Evolutionary conservation across 2,329 filamentous ascomycete genomes (phyloP), one percentile per base, ranked within the genome.

Genomic region (Helicocarpus griseus): DNA sequence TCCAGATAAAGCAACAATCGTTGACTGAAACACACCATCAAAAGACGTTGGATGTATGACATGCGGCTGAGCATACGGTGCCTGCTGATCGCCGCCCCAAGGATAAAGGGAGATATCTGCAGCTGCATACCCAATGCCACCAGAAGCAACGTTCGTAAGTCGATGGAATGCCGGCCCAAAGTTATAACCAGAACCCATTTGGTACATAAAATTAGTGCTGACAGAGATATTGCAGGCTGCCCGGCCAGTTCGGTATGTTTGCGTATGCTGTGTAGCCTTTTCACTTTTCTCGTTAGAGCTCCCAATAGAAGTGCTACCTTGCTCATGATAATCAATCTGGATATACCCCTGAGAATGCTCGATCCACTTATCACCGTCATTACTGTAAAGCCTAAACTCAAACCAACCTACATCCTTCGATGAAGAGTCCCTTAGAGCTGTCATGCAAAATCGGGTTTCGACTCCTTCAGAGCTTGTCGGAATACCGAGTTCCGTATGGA

Each of bases 11-110:
- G 48, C 48, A 28, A 21, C 21, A 26, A 40, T 21, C 17, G 38
- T 40, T 11, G 38, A 13, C n/a, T 51, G 49, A 33, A 51, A 22
- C 3, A 44, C 19, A 9, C 21, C 48, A 14, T 50, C 48, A 14
- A 50, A 28, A 29, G 48, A 40, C 8, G 36, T 31, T 14, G 48
- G 48, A 29, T 50, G 48, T 5, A 50, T 50, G 5, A 50, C 24
- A 41, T 50, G 48, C 28, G 35, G 33, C 35, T 43, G 38, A 6
- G 26, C 48, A 26, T 40, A 19, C 7, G 48, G 26, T 9, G 38
- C 9, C 9, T 17, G 24, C 41, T 14, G 11, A 35, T 29, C 44
- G 31, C 31, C n/a, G 19, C 28, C 3, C 26, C 26, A 31, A 7
- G 13, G 31, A 35, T 47, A 35, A n/a, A 29, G 17, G 44, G n/a